Percentiles rank a stretch among this genome's conserved stretches.
Conservation (phyloP, 805 yeast species). For the Ogataea dorogensis region DNA sequence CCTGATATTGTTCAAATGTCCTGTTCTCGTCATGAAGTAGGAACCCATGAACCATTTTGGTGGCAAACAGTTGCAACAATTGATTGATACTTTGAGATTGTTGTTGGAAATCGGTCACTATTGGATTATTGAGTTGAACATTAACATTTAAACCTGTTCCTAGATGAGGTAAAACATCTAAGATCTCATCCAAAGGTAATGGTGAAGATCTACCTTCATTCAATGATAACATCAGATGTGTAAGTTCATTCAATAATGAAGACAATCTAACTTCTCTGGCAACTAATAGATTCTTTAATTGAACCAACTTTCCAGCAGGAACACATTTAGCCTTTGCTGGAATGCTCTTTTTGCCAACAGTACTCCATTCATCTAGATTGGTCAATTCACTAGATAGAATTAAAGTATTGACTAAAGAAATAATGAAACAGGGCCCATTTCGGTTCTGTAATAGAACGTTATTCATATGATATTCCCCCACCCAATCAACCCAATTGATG, state of each 20-base stretch:
- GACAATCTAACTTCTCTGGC: conserved; percentile 31
- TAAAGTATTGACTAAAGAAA: conserved; percentile 73
- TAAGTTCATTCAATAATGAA: conserved; percentile 48
- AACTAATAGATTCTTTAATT: conserved; percentile 27
- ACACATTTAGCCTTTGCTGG: neutral
- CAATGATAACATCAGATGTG: conserved; percentile 41
- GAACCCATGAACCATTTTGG: conserved; percentile 75
- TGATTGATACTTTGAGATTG: conserved; percentile 20
- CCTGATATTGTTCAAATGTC: conserved; percentile 33
- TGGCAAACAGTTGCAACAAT: conserved; percentile 25
- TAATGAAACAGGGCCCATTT: conserved; percentile 87
- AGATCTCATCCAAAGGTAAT: conserved; percentile 36
- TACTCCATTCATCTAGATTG: conserved; percentile 22
- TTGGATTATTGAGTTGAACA: conserved; percentile 55
- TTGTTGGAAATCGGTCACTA: conserved; percentile 23
- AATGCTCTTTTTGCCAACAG: conserved; percentile 13
- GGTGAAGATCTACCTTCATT: conserved; percentile 29
- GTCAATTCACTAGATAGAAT: conserved; percentile 46
- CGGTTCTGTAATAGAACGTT: conserved; percentile 71
- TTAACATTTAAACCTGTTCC: conserved; percentile 72
- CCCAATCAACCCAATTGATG: conserved; percentile 28
- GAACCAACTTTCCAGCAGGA: conserved; percentile 11
- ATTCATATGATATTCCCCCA: conserved; percentile 35
- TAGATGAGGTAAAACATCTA: conserved; percentile 58
- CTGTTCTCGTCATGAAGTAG: conserved; percentile 10